Evolutionary conservation across 179 eudicot species (phyloP).

Genomic region (Pouteria campechiana): DNA sequence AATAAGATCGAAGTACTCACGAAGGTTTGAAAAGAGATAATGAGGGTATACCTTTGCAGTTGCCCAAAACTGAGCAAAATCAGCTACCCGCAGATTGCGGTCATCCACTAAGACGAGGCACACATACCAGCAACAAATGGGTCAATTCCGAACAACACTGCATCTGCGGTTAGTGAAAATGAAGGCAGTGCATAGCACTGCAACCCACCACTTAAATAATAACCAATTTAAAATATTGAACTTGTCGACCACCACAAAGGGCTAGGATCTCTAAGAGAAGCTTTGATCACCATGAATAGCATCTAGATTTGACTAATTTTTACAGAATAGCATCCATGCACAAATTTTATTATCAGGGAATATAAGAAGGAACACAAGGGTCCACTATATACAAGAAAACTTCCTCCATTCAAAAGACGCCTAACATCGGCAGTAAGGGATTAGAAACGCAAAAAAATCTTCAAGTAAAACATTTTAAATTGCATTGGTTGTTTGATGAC

Average conservation of each 20-base stretch:
- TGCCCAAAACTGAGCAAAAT: conserved; percentile 99
- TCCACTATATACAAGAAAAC: no score
- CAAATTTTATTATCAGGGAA: no score
- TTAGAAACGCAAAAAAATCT: no score
- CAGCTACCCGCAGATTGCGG: conserved; percentile 99
- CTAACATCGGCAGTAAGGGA: no score
- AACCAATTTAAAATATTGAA: conserved; percentile 24
- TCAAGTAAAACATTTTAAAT: no score
- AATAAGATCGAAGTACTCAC: conserved; percentile 23
- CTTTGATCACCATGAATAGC: no score
- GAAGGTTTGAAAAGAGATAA: conserved; percentile 37
- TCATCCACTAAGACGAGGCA: conserved; percentile 99
- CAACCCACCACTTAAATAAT: conserved; percentile 58
- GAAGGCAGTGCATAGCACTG: conserved; percentile 85
- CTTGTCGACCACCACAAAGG: conserved; percentile 3
- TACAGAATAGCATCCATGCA: no score
- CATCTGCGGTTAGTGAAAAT: conserved; percentile 82
- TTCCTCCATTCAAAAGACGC: no score
- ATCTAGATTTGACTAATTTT: no score
- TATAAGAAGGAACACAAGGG: no score
- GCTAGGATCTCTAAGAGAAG: conserved; percentile 5
- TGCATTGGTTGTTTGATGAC: no score
- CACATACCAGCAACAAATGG: conserved; percentile 96
- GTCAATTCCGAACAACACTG: conserved; percentile 98
- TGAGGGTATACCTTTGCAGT: conserved; percentile 94